Conservation (phyloP, 768 basidiomycete species). For the Mycena maculata region DNA sequence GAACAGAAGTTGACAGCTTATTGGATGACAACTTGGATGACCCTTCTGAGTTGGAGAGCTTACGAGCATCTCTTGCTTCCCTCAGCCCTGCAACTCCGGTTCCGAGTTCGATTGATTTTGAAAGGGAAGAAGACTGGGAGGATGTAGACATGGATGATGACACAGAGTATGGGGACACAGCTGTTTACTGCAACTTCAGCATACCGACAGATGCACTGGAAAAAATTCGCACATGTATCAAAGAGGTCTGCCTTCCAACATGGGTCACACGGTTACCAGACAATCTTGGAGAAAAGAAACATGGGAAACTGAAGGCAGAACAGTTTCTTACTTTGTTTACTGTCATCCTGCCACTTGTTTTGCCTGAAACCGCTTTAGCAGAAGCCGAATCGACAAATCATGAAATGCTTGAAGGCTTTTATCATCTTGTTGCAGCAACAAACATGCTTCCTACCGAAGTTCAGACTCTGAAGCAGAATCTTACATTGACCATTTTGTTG, state of each 20-base stretch:
- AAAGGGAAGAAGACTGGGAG: too few species aligned
- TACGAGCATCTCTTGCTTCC: constrained; percentile 1
- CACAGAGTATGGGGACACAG: too few species aligned
- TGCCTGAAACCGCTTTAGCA: constrained; percentile 22
- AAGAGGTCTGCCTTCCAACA: constrained; percentile 28
- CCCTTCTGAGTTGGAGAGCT: not conserved
- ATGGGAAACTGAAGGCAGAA: constrained; percentile 39
- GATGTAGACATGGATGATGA: too few species aligned
- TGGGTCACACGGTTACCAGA: constrained; percentile 29
- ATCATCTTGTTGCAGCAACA: constrained; percentile 22
- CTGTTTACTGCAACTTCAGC: too few species aligned
- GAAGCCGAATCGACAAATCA: too few species aligned
- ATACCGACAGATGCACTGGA: not conserved
- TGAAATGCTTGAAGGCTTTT: constrained; percentile 22
- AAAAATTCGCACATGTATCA: constrained; percentile 16
- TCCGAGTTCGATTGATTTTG: constrained; percentile 10
- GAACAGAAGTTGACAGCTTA: not conserved
- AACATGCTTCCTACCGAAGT: constrained; percentile 29
- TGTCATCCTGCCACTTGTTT: constrained; percentile 29
- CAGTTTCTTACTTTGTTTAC: constrained; percentile 31
- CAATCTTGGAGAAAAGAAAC: constrained; percentile 34
- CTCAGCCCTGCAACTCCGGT: not conserved
- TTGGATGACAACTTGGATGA: not conserved
- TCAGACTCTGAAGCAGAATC: constrained; percentile 20
- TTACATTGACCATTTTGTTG: constrained; percentile 15